Evolutionary conservation across 192 early-diverging fungal genomes (phyloP).

Genomic region (Radiomyces spectabilis): DNA sequence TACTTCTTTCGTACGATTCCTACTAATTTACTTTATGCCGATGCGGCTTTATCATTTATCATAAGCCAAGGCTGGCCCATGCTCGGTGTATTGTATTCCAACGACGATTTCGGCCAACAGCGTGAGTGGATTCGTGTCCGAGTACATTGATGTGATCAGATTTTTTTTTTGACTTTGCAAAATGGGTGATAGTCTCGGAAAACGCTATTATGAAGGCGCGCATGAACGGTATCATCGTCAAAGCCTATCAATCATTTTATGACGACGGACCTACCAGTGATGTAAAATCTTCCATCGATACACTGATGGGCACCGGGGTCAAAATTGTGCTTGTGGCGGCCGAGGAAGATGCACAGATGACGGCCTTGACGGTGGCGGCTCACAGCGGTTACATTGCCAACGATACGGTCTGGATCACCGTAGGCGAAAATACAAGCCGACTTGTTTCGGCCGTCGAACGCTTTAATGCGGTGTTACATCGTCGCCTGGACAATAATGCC

Average conservation of each 20-base stretch:
- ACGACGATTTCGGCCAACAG: conserved; percentile 34
- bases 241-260: conserved; percentile 31
- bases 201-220: conserved; percentile 23
- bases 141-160: no score
- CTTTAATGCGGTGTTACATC: conserved; percentile 15
- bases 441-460: neutral
- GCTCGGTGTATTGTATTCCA: conserved; percentile 35
- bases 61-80: conserved; percentile 33
- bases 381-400: conserved; percentile 24
- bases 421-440: neutral
- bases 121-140: no score
- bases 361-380: conserved; percentile 32
- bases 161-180: neutral
- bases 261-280: conserved; percentile 27
- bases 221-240: conserved; percentile 23
- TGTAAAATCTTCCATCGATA: conserved; percentile 22
- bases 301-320: conserved; percentile 24
- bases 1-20: conserved; percentile 45
- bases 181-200: conserved; percentile 40
- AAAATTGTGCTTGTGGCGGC: conserved; percentile 34
- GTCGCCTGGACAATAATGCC: conserved; percentile 4
- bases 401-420: conserved; percentile 18
- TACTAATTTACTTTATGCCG: conserved; percentile 36
- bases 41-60: conserved; percentile 38
- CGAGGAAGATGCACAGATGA: conserved; percentile 16